Evolutionary conservation across 164 flowering plant genomes (phyloP).

Genomic region (Umbellularia californica): DNA sequence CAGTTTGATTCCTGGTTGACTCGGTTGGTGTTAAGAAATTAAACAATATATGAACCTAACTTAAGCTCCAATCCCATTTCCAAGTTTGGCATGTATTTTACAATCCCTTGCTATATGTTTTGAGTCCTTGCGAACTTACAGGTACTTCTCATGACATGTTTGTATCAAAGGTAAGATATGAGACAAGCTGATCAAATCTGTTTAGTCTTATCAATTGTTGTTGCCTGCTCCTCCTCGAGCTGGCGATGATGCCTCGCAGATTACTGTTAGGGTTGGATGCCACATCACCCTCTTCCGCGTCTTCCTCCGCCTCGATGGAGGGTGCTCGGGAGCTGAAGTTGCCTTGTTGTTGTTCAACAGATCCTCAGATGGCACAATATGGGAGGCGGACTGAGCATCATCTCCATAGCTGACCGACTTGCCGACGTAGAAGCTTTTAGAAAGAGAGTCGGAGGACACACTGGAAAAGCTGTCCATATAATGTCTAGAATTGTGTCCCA

Average conservation of each 20-base stretch:
- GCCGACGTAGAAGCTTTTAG: background rate
- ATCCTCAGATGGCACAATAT: background rate
- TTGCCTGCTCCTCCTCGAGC: background rate
- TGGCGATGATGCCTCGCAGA: conserved; percentile 4
- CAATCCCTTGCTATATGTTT: too few relatives aligned
- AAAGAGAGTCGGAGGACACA: background rate
- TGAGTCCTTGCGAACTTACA: too few relatives aligned
- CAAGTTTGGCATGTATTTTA: too few relatives aligned
- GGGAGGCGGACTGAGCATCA: background rate
- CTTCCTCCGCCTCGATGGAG: background rate
- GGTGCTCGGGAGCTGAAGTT: background rate
- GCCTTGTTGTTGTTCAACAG: background rate
- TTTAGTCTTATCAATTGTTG: background rate
- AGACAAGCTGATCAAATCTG: background rate
- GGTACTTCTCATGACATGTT: too few relatives aligned
- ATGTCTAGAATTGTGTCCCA: background rate
- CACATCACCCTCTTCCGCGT: background rate
- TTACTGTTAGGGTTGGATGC: conserved; percentile 1
- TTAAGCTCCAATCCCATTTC: too few relatives aligned
- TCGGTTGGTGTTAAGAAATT: too few relatives aligned
- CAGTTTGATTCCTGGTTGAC: too few relatives aligned
- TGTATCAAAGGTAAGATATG: too few relatives aligned
- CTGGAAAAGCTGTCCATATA: background rate
- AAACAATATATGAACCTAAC: too few relatives aligned
- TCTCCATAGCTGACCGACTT: background rate